phyloP scores from a whole-genome alignment of 768 basidiomycete species.

The Mycena floridula region DNA sequence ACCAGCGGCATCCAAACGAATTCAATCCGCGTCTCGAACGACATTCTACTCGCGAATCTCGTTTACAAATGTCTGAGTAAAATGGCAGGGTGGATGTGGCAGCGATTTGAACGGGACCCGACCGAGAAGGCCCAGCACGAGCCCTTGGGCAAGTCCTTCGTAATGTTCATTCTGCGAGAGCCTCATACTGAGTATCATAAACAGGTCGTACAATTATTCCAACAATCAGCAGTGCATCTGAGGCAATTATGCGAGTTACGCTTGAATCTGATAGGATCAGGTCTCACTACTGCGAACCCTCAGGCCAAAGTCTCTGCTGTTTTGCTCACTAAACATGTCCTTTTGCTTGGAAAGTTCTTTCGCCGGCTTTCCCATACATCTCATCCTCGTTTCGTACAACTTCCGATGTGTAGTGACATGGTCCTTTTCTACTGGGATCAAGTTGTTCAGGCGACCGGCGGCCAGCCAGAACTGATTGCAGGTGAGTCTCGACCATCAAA shows the following conservation, averaged over 20 bases:
- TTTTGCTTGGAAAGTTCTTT: slow-evolving; percentile 76
- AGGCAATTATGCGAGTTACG: slow-evolving; percentile 53
- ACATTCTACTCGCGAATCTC: slow-evolving; percentile 54
- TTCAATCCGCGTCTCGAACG: slow-evolving; percentile 27
- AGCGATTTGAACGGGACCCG: slow-evolving; percentile 33
- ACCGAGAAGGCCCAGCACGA: slow-evolving; percentile 37
- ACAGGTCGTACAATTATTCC: slow-evolving; percentile 60
- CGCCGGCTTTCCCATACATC: slow-evolving; percentile 64
- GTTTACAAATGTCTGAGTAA: slow-evolving; percentile 72
- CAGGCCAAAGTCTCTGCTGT: slow-evolving; percentile 41
- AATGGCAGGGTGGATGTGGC: slow-evolving; percentile 70
- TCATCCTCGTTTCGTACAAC: slow-evolving; percentile 47
- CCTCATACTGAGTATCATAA: slow-evolving; percentile 1
- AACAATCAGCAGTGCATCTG: slow-evolving; percentile 50
- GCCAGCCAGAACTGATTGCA: slow-evolving; percentile 43
- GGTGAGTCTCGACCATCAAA: slow-evolving; percentile 24
- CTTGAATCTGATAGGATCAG: slow-evolving; percentile 40
- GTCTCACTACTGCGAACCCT: slow-evolving; percentile 19
- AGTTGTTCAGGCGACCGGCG: slow-evolving; percentile 63
- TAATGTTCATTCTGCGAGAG: slow-evolving; percentile 2
- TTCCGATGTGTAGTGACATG: slow-evolving; percentile 60
- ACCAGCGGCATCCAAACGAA: slow-evolving; percentile 41
- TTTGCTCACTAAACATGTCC: slow-evolving; percentile 61
- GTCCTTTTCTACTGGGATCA: slow-evolving; percentile 81
- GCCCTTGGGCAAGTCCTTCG: slow-evolving; percentile 42